Evolutionary conservation across 768 basidiomycete genomes (phyloP), one percentile per base, ranked within the genome.

Genomic region (Leccinum uliginosum): DNA sequence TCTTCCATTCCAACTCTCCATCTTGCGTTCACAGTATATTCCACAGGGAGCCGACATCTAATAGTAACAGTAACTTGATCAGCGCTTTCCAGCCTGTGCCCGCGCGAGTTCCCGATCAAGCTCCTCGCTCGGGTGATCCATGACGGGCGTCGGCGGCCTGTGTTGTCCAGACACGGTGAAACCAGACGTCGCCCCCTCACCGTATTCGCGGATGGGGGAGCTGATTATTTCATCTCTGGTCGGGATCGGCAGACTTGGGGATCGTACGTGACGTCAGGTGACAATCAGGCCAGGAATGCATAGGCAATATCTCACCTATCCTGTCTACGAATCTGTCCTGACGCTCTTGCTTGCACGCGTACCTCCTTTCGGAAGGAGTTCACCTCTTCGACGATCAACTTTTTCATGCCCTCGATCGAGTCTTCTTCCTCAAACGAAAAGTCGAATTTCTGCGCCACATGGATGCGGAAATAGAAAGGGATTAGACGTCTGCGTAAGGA

Each of bases 381-480:
- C 38, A 98, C 96, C 72, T 98, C 95, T 27, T 95, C 84, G 23
- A 98, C 85, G 64, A 99, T 99, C 69, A 98, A 73, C 60, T 83
- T 84, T 74, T 96, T 92, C 97, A 99, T 99, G 9, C 97, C 97
- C 46, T 96, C 93, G 61, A 96, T 95, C 56, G 85, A 86, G 58
- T 99, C 97, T 74, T 98, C 97, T 61, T 90, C 89, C 74, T 99
- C 97, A 65, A 99, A 99, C 17, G 84, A 80, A 67, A 99, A 98
- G 73, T 98, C 93, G 63, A 99, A 98, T 78, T 89, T 85, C 89
- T 63, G 30, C 8, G 9, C 45, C 24, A 23, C 11, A 7, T 35
- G 21, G 23, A 24, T 32, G 23, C 6, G 27, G 8, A 21, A n/a
- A n/a, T 3, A 23, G 2, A 4, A 34, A 3, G 10, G 21, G 6